Conservation (phyloP, 2,329 filamentous ascomycete genomes). For the Trichoderma atrobrunneum region DNA sequence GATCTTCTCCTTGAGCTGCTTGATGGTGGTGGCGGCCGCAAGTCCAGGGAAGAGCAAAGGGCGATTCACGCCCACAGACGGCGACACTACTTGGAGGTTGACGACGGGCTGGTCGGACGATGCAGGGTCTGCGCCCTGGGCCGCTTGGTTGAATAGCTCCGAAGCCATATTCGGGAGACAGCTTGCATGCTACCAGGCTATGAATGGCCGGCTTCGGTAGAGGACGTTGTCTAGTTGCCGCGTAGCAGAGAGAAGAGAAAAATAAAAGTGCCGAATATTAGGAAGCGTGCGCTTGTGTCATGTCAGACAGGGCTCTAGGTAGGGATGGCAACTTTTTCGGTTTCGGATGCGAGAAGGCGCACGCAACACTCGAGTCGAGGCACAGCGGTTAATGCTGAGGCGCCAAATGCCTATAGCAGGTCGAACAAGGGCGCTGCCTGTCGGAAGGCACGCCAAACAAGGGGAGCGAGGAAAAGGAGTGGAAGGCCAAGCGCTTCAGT, state of each 20-base stretch:
- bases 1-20: conserved; percentile 57
- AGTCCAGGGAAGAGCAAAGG: conserved; percentile 50
- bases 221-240: not conserved
- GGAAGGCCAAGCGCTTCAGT: conserved; percentile 13
- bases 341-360: not conserved
- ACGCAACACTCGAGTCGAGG: not conserved
- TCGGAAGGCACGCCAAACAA: not conserved
- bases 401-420: not conserved
- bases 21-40: conserved; percentile 51
- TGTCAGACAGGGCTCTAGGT: conserved; percentile 19
- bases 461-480: conserved; percentile 3
- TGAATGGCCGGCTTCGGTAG: not conserved
- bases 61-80: conserved; percentile 52
- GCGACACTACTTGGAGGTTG: conserved; percentile 59
- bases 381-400: not conserved
- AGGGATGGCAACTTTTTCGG: not conserved
- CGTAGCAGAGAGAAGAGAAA: not conserved
- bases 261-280: not conserved
- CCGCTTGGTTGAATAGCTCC: conserved; percentile 28
- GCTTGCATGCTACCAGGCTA: conserved; percentile 27
- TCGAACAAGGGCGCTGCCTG: not conserved
- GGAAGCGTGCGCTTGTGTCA: conserved; percentile 20
- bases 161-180: conserved; percentile 40
- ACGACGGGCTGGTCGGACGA: conserved; percentile 40
- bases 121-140: conserved; percentile 22